These are phyloP conservation scores for Dactylellina haptotyla DNA, from an alignment of 2,329 filamentous ascomycete genomes.

Conservation along the genomic window DNA sequence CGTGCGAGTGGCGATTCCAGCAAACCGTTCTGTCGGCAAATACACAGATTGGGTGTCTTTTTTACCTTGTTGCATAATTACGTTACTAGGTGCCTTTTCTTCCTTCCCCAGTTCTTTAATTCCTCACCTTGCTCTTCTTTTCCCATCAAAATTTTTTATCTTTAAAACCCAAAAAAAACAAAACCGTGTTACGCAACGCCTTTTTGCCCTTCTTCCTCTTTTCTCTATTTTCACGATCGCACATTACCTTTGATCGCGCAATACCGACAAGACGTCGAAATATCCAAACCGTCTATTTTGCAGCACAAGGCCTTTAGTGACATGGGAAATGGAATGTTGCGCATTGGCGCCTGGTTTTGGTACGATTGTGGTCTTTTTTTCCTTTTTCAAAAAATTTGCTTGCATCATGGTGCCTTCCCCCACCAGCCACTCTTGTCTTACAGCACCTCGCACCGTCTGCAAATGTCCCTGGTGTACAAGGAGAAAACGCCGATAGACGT, in stretches of 20 bases:
- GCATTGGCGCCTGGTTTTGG: conserved; percentile 54
- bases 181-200: conserved; percentile 52
- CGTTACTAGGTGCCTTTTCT: conserved; percentile 5
- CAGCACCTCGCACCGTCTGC: conserved; percentile 44
- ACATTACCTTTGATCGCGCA: conserved; percentile 27
- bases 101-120: conserved; percentile 8
- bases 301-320: conserved; percentile 48
- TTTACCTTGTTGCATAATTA: conserved; percentile 41
- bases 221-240: too few species aligned
- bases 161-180: too few species aligned
- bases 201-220: conserved; percentile 1
- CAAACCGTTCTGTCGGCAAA: conserved; percentile 27
- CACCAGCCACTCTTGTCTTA: conserved; percentile 54
- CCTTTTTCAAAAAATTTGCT: conserved; percentile 12
- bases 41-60: conserved; percentile 28
- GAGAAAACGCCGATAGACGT: conserved; percentile 48
- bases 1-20: conserved; percentile 20
- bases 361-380: conserved; percentile 38
- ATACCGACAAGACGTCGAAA: conserved; percentile 25
- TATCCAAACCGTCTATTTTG: conserved; percentile 20
- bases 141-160: conserved; percentile 25
- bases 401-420: conserved; percentile 40
- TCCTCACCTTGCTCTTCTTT: conserved; percentile 21
- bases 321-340: conserved; percentile 54
- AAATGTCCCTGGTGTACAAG: conserved; percentile 51